Conservation (phyloP, 805 yeast genomes). For the Kazachstania bromeliacearum region DNA sequence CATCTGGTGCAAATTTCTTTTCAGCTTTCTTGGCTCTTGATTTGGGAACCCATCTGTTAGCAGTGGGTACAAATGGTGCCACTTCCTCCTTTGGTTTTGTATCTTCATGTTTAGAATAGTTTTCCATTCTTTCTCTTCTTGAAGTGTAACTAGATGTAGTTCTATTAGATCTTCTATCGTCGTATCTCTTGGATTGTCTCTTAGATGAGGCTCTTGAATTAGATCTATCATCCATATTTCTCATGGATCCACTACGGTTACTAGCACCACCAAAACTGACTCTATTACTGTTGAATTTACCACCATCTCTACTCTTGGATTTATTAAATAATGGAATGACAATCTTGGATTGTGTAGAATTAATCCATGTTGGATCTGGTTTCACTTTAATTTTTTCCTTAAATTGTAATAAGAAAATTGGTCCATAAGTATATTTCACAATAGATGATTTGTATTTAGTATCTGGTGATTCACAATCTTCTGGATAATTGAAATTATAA, state of each 20-base stretch:
- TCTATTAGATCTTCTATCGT: constrained; percentile 31
- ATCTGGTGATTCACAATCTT: constrained; percentile 42
- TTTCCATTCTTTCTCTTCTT: constrained; percentile 36
- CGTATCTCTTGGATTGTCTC: constrained; percentile 35
- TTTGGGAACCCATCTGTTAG: constrained; percentile 89
- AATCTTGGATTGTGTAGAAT: constrained; percentile 24
- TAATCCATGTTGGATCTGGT: constrained; percentile 53
- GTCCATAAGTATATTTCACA: constrained; percentile 55
- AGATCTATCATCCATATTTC: constrained; percentile 39
- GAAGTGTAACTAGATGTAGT: constrained; percentile 21
- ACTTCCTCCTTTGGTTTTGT: constrained; percentile 58
- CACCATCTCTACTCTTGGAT: constrained; percentile 5
- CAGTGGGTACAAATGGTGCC: constrained; percentile 72
- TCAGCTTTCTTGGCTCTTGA: constrained; percentile 52
- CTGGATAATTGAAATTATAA: constrained; percentile 46
- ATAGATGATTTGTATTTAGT: constrained; percentile 29
- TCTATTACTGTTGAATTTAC: constrained; percentile 11
- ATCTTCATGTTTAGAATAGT: constrained; percentile 35
- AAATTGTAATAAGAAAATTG: constrained; percentile 73
- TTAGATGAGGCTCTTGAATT: constrained; percentile 56
- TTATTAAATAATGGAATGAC: constrained; percentile 27
- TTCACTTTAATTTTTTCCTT: constrained; percentile 45
- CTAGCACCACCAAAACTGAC: constrained; percentile 28
- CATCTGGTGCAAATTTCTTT: constrained; percentile 69
- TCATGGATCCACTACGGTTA: constrained; percentile 31